Base-by-base conservation (phyloP, 2,329 filamentous ascomycete species). In the Xylaria sp. region DNA sequence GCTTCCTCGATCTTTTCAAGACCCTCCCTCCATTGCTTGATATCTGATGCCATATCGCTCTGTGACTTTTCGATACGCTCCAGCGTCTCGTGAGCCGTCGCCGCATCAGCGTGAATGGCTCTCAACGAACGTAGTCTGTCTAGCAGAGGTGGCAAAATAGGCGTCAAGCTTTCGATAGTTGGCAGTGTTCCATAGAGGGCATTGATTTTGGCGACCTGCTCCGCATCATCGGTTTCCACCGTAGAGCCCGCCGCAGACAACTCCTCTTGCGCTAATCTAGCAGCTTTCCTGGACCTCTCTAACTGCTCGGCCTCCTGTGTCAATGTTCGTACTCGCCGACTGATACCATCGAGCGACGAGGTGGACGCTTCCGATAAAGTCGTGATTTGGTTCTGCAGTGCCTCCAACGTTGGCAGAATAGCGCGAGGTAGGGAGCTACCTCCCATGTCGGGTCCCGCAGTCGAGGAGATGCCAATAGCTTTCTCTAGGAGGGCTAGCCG, bases 171-270 rank as follows among this genome's bases (percentile, higher is more conserved):
- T 74, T 96, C 92, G 60, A 99, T 94, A 0, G 91, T 94, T 1
- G 92, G 88, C 13, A 99, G 78, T 2, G 91, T 90, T 1, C 90
- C 89, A 74, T 97, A 97, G 4, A 99, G 83, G 1, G 92, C 90
- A 65, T 96, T 94, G 72, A 99, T 89, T 73, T 96, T 96, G 56
- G 90, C 82, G 47, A 86, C 82, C 68, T 95, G 89, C 67, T 96
- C 91, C 7, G 81, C 77, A 64, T 87, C 79, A 59, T 83, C 76
- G 7, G 70, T 68, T 18, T 79, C 76, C 3, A 76, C 70, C 1
- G 75, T 67, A 2, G 76, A 72, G 7, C 72, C 77, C 16, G 79
- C 78, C 35, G 77, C 74, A 4, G 76, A 78, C 19, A 87, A 75
- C 34, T 83, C 81, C 58, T 88, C 86, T 62, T 87, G 80, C 0